Conservation (phyloP, 495 filamentous ascomycete genomes). For the Recurvomyces mirabilis region DNA sequence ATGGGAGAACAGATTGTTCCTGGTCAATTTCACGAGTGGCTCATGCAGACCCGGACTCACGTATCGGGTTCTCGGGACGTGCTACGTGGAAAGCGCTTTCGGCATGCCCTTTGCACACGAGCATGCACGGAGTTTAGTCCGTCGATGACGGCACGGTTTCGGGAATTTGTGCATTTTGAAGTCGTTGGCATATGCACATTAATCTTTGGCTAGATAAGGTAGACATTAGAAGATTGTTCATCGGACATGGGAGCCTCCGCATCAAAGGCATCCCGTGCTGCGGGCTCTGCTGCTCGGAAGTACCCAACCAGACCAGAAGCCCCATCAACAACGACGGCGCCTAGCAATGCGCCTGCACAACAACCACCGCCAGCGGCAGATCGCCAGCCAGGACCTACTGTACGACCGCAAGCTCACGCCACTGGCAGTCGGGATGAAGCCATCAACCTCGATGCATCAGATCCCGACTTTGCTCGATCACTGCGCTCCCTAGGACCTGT, state of each 20-base stretch:
- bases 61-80: no score
- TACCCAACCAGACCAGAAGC: constrained; percentile 47
- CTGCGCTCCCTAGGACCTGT: constrained; percentile 56
- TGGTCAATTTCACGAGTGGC: no score
- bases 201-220: no score
- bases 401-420: constrained; percentile 6
- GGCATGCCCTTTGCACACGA: no score
- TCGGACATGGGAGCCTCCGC: constrained; percentile 48
- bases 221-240: background rate
- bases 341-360: background rate
- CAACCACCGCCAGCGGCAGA: constrained; percentile 5
- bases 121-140: no score
- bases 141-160: background rate
- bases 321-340: constrained; percentile 9
- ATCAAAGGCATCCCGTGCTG: constrained; percentile 50
- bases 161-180: no score
- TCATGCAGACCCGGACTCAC: no score
- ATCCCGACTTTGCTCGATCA: constrained; percentile 51
- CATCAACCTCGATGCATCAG: constrained; percentile 55
- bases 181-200: background rate
- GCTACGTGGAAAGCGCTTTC: no score
- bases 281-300: constrained; percentile 42
- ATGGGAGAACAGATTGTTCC: no score
- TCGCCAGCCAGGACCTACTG: constrained; percentile 8
- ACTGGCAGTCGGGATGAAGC: constrained; percentile 31